A percentile compares a stretch with the other conserved stretches of the same genome.
phyloP scores from a whole-genome alignment of 805 yeast genomes.

The Blastobotrys peoriensis region DNA sequence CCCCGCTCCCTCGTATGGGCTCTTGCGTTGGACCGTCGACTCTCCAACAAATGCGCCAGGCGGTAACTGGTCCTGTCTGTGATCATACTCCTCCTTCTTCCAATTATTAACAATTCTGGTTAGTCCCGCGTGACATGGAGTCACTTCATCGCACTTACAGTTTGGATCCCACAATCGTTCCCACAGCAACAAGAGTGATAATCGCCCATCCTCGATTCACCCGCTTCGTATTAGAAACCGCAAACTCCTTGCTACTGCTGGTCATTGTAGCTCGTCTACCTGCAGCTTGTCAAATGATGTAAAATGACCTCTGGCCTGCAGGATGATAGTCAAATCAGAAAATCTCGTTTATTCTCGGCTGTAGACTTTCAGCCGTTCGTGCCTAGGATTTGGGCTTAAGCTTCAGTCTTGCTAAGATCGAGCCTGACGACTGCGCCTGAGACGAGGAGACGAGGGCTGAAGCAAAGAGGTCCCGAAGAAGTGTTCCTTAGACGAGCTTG shows the following conservation, averaged over 20 bases:
- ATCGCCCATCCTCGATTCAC: constrained; percentile 30
- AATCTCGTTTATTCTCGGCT: too few species aligned
- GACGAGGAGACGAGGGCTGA: too few species aligned
- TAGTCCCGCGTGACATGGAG: too few species aligned
- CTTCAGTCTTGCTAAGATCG: too few species aligned
- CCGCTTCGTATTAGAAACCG: constrained; percentile 6
- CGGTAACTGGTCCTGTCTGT: constrained; percentile 15
- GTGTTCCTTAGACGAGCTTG: too few species aligned
- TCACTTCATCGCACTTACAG: constrained; percentile 21
- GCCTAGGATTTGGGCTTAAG: too few species aligned
- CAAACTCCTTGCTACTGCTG: constrained; percentile 13
- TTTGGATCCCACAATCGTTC: constrained; percentile 24
- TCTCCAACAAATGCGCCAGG: constrained; percentile 32
- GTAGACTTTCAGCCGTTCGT: too few species aligned
- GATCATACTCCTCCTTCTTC: constrained; percentile 3
- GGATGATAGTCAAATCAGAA: too few species aligned
- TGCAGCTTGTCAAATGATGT: neutral
- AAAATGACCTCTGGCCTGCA: too few species aligned
- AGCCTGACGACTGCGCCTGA: too few species aligned
- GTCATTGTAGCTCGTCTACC: constrained; percentile 6
- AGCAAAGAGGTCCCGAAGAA: too few species aligned
- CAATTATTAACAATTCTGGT: neutral
- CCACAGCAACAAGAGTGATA: constrained; percentile 24
- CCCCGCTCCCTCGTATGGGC: constrained; percentile 34
- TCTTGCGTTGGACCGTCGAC: constrained; percentile 26